Evolutionary conservation across 2,329 filamentous ascomycete genomes (phyloP).

Genomic region (Epichloe coenophiala): DNA sequence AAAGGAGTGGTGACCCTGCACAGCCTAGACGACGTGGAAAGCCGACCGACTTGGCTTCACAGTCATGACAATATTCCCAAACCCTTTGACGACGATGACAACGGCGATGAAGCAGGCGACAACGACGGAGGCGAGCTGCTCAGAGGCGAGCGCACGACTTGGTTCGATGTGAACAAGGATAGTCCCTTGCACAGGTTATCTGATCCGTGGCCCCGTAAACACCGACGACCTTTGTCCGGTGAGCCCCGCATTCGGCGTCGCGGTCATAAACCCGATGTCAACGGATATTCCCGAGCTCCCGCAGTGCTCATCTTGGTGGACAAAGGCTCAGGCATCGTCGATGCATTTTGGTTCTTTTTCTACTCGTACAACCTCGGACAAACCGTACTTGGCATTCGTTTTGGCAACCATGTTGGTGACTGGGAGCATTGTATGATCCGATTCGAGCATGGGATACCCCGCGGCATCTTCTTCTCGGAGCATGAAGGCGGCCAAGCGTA

Average conservation of each 20-base stretch:
- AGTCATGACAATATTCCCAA: conserved; percentile 62
- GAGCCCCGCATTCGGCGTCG: conserved; percentile 11
- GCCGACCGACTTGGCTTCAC: conserved; percentile 70
- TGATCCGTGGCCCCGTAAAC: conserved; percentile 28
- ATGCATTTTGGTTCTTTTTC: conserved; percentile 99
- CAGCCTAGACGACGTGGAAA: conserved; percentile 78
- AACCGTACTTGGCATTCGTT: conserved; percentile 75
- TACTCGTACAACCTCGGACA: conserved; percentile 97
- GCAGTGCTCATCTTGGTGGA: conserved; percentile 75
- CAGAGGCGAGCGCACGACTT: conserved; percentile 25
- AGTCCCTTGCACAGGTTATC: conserved; percentile 37
- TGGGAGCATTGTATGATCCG: conserved; percentile 95
- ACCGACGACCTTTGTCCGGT: conserved; percentile 9
- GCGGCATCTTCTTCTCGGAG: conserved; percentile 82
- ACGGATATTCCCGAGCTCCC: conserved; percentile 70
- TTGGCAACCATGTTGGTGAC: conserved; percentile 93
- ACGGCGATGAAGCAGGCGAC: conserved; percentile 19
- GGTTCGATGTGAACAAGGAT: conserved; percentile 39
- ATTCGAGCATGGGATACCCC: conserved; percentile 73
- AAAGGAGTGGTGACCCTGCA: conserved; percentile 58
- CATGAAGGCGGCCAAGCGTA: conserved; percentile 86
- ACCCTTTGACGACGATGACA: conserved; percentile 30
- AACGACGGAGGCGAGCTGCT: conserved; percentile 19
- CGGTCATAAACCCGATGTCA: conserved; percentile 38
- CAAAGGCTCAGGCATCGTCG: conserved; percentile 75